Evolutionary conservation across 106 monocot genomes (phyloP), one percentile per base, ranked within the genome.

Genomic region (Chionographis japonica): DNA sequence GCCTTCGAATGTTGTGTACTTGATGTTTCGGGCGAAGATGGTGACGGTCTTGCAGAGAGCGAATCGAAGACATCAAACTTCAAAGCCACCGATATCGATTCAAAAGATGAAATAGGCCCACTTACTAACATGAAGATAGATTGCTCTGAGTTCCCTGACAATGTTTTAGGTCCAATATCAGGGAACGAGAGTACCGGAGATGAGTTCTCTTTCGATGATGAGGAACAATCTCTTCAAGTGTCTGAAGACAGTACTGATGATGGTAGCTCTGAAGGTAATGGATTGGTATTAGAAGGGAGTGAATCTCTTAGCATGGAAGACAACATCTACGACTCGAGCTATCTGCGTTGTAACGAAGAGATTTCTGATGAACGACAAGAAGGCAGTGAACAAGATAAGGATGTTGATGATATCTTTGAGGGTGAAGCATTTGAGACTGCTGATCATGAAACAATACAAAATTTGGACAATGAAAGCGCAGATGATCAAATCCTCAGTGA

Each of bases 101-200:
- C 13, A 37, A 51, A 66, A n/a, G 75, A 68, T 39, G 54, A 58
- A 43, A 12, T 11, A 52, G 49, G 35, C 12, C 50, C 40, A 51
- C 52, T 58, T 62, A 11, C 50, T 50, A 63, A 63, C 16, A 50
- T 17, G n/a, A 49, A 39, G 39, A 73, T 11, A 68, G 52, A 64
- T 50, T 56, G 50, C 52, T 78, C 56, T 39, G 74, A 60, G 49
- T 4, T 11, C 61, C 52, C 43, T 42, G 71, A 62, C 52, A 14
- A 55, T 61, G 63, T 53, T 36, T 16, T 41, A 6, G 40, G 41
- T 42, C 54, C 39, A 16, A 52, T 19, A n/a, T 18, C 53, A 37
- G 8, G 41, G 63, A 63, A 63, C 16, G 39, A 43, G 38, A 50
- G 13, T 18, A 37, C 18, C 41, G 15, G 12, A 57, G 15, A 6